A percentile compares a stretch with the other conserved stretches of the same genome.
phyloP scores from a whole-genome alignment of 768 basidiomycete species.

The Termitomyces bulborhizus region DNA sequence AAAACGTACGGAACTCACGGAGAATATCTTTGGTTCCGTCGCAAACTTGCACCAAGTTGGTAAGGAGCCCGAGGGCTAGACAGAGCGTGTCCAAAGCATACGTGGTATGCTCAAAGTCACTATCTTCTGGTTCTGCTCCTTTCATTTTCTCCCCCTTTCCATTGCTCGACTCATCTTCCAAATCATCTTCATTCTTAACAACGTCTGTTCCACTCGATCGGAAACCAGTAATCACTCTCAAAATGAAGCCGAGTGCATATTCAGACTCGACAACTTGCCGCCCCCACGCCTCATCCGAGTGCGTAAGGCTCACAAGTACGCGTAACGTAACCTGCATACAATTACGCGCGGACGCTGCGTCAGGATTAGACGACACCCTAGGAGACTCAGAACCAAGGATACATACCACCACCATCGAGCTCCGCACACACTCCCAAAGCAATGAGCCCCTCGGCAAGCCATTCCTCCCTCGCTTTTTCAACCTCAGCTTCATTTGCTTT shows the following conservation, averaged over 20 bases:
- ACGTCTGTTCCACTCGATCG: slow-evolving; percentile 2
- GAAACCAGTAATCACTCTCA: slow-evolving; percentile 34
- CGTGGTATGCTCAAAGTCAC: slow-evolving; percentile 15
- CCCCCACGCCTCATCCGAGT: slow-evolving; percentile 55
- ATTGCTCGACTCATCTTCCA: not conserved
- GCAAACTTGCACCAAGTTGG: slow-evolving; percentile 66
- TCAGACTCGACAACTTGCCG: slow-evolving; percentile 40
- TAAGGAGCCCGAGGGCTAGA: slow-evolving; percentile 67
- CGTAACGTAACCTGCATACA: slow-evolving; percentile 57
- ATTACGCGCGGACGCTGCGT: slow-evolving; percentile 20
- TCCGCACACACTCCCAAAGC: slow-evolving; percentile 47
- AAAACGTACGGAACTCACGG: slow-evolving; percentile 42
- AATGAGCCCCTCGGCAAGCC: slow-evolving; percentile 43
- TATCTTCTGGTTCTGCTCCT: slow-evolving; percentile 12
- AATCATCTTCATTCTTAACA: slow-evolving; percentile 8
- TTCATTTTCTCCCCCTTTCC: slow-evolving; percentile 9
- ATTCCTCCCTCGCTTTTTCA: slow-evolving; percentile 32
- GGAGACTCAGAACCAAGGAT: not conserved
- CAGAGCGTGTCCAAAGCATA: slow-evolving; percentile 65
- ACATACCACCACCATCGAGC: slow-evolving; percentile 20
- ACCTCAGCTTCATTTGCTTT: slow-evolving; percentile 15
- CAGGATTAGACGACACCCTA: not conserved
- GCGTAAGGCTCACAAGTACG: slow-evolving; percentile 67
- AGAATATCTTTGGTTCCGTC: slow-evolving; percentile 40
- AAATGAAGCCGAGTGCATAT: slow-evolving; percentile 37